Evolutionary conservation across 495 filamentous ascomycete species (phyloP).

Genomic region (Penicillium pulvis): DNA sequence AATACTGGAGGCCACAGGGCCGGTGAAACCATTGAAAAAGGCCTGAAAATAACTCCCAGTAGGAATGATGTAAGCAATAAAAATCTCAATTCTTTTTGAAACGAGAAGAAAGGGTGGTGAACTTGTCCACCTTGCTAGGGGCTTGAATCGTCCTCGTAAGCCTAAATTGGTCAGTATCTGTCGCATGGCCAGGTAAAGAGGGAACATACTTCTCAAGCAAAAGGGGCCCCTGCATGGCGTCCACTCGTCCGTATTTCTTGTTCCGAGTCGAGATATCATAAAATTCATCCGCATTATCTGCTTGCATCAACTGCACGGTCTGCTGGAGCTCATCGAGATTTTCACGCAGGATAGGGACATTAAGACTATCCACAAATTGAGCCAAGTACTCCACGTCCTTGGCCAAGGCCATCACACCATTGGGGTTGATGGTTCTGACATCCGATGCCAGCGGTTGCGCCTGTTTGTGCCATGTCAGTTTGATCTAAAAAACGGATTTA

Average conservation of each 20-base stretch:
- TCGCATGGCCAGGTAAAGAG: not conserved
- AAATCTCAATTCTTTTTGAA: slow-evolving; percentile 57
- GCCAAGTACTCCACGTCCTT: slow-evolving; percentile 82
- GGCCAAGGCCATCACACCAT: slow-evolving; percentile 77
- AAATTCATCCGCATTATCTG: slow-evolving; percentile 89
- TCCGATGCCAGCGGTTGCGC: slow-evolving; percentile 78
- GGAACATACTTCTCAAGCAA: slow-evolving; percentile 80
- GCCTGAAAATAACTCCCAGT: not conserved
- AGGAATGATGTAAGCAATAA: not conserved
- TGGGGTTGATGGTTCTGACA: slow-evolving; percentile 82
- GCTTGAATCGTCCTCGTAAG: slow-evolving; percentile 65
- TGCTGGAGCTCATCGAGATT: slow-evolving; percentile 92
- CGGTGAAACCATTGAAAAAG: not conserved
- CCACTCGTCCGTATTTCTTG: slow-evolving; percentile 91
- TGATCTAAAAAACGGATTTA: not conserved
- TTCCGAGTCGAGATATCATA: slow-evolving; percentile 85
- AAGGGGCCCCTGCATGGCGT: slow-evolving; percentile 80
- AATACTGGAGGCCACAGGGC: not conserved
- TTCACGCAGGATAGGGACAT: slow-evolving; percentile 76
- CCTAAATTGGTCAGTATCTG: slow-evolving; percentile 52
- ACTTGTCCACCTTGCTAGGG: slow-evolving; percentile 59
- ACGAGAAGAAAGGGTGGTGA: slow-evolving; percentile 67
- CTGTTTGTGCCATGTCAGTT: slow-evolving; percentile 38
- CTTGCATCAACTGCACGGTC: slow-evolving; percentile 82
- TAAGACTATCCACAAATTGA: slow-evolving; percentile 80